phyloP scores from a whole-genome alignment of 495 filamentous ascomycete genomes.

The Penicillium antarcticum region DNA sequence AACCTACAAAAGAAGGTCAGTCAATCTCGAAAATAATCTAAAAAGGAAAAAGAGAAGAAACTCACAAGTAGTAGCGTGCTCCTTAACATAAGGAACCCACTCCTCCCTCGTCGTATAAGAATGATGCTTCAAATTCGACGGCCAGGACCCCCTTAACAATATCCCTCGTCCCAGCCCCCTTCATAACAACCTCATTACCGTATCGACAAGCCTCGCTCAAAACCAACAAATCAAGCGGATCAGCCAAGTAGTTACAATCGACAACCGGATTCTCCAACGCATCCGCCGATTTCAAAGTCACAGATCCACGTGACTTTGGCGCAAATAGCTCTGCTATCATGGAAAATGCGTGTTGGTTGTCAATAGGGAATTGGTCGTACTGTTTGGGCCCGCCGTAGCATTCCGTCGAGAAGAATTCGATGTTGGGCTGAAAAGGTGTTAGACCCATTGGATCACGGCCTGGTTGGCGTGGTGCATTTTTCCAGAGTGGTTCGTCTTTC shows the following conservation, averaged over 20 bases:
- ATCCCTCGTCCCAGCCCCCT: conserved; percentile 51
- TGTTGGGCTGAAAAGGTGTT: conserved; percentile 43
- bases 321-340: conserved; percentile 41
- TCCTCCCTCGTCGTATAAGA: conserved; percentile 44
- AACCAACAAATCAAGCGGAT: conserved; percentile 47
- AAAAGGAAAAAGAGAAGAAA: background rate
- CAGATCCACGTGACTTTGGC: conserved; percentile 40
- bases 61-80: conserved; percentile 53
- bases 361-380: conserved; percentile 40
- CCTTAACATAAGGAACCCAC: conserved; percentile 46
- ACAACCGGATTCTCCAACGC: conserved; percentile 41
- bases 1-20: conserved; percentile 26
- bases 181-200: conserved; percentile 53
- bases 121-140: conserved; percentile 41
- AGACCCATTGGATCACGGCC: conserved; percentile 53
- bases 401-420: conserved; percentile 52
- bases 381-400: conserved; percentile 53
- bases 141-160: conserved; percentile 57
- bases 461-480: conserved; percentile 31
- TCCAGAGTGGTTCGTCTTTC: conserved; percentile 40
- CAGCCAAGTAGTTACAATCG: conserved; percentile 47
- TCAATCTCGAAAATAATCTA: background rate
- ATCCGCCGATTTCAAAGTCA: conserved; percentile 34
- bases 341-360: conserved; percentile 41
- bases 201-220: conserved; percentile 48